These are phyloP conservation scores for slime mould (Dictyostelium discoideum) DNA, from an alignment of 78 protist genomes.

Conservation along the genomic window DNA sequence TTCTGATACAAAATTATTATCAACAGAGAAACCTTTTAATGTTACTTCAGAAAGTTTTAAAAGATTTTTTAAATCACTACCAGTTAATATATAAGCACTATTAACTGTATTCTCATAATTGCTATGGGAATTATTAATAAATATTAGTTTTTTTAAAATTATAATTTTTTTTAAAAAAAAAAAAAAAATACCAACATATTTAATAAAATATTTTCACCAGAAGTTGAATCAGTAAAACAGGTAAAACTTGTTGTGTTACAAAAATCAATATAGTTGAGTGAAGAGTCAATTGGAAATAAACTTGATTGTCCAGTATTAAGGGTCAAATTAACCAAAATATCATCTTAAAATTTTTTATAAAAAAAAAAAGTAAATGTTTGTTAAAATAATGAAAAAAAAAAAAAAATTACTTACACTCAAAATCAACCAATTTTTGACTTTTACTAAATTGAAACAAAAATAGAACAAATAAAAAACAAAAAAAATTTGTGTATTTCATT, in stretches of 20 bases:
- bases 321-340: background rate
- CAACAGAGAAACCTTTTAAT: background rate
- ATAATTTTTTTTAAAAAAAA: background rate
- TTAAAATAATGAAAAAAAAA: too few species aligned
- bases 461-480: too few species aligned
- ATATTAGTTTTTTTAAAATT: background rate
- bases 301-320: background rate
- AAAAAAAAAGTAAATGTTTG: too few species aligned
- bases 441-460: too few species aligned
- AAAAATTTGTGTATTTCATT: too few species aligned
- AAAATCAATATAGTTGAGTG: background rate
- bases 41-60: background rate
- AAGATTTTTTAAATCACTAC: background rate
- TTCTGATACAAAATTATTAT: background rate
- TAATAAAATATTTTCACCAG: background rate
- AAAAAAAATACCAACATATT: background rate
- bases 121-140: background rate
- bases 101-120: background rate
- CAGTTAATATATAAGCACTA: background rate
- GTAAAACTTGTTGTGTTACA: background rate
- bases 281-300: background rate
- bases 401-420: background rate
- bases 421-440: background rate
- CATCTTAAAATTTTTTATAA: background rate
- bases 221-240: background rate